A percentile compares a stretch with the other conserved stretches of the same genome.
Conservation (phyloP, 139 green algal species). For the Chlamydomonas urium region DNA sequence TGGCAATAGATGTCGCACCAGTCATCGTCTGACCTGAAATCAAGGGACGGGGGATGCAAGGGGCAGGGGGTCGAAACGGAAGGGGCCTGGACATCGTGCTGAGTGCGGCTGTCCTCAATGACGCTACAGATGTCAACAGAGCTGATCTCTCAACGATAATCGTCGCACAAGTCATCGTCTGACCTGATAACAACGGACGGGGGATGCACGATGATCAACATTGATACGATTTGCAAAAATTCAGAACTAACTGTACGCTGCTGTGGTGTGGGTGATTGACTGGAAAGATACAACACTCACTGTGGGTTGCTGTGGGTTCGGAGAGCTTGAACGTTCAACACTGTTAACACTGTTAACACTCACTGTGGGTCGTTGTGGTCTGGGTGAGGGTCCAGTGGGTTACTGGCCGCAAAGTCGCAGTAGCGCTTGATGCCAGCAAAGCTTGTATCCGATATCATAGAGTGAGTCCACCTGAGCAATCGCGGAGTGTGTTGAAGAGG, state of each 20-base stretch:
- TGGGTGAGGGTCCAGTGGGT: slow-evolving; percentile 2
- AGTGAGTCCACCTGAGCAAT: slow-evolving; percentile 9
- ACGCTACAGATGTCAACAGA: slow-evolving; percentile 5
- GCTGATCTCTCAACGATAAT: not conserved
- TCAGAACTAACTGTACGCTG: too few relatives aligned
- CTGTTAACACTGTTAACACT: not conserved
- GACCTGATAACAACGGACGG: not conserved
- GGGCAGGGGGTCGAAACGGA: too few relatives aligned
- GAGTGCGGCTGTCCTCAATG: not conserved
- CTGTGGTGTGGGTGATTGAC: too few relatives aligned
- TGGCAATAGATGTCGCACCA: not conserved
- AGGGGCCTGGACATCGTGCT: too few relatives aligned
- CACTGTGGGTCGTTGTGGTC: slow-evolving; percentile 1
- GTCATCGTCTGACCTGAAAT: not conserved
- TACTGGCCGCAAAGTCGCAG: not conserved
- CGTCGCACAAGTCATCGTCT: slow-evolving; percentile 3
- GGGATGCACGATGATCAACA: too few relatives aligned
- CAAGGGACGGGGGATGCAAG: too few relatives aligned
- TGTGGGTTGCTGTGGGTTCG: too few relatives aligned
- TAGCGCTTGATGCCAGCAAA: not conserved
- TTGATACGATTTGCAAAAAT: too few relatives aligned
- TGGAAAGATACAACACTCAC: too few relatives aligned
- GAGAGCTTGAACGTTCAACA: too few relatives aligned
- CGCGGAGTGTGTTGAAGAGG: too few relatives aligned
- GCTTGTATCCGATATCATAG: slow-evolving; percentile 2